Evolutionary conservation across 1,139 yeast genomes (phyloP), one percentile per base, ranked within the genome.

Genomic region (Suhomyces chickasaworum): DNA sequence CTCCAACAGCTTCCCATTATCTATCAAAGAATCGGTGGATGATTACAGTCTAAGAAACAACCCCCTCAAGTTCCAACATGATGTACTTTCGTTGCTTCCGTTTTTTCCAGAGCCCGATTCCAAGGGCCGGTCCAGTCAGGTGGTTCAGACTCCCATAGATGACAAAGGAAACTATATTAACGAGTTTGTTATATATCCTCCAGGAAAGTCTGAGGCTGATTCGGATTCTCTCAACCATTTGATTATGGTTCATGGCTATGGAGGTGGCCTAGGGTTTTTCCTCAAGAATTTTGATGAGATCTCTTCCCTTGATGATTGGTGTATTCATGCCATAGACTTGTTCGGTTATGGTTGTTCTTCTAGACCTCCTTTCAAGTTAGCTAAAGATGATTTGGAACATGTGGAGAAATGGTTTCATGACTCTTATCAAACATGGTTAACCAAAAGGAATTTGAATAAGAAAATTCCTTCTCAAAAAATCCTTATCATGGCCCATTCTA

Each of bases 271-370:
- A 13, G 93, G 95, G 0, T 83, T 86, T 54, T 86, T 73, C 55
- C 58, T 84, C 34, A 84, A 84, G 57, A 86, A 84, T 57, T 75
- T 82, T 45, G 81, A 78, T 43, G 68, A 61, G 1, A 55, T 83
- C n/a, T 57, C 72, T 12, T 44, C 53, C 3, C 48, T 56, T 13
- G 57, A 60, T 10, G 65, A 72, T 48, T 84, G 89, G 88, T 72
- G 82, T 48, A 73, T 86, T 27, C 93, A 86, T 65, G 82, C 89
- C 0, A 75, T 86, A 13, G 93, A 86, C 58, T 63, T 86, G 29
- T 72, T 85, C n/a, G 95, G 93, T 0, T 86, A 84, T 59, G 93
- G 93, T 0, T 83, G 85, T 55, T 83, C 89, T 1, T 78, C 89
- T 1, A 66, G 93, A 50, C 86, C 88, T 0, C 66, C 69, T 8